Conservation (phyloP, 345 rosid species). For the Theobroma cacao region DNA sequence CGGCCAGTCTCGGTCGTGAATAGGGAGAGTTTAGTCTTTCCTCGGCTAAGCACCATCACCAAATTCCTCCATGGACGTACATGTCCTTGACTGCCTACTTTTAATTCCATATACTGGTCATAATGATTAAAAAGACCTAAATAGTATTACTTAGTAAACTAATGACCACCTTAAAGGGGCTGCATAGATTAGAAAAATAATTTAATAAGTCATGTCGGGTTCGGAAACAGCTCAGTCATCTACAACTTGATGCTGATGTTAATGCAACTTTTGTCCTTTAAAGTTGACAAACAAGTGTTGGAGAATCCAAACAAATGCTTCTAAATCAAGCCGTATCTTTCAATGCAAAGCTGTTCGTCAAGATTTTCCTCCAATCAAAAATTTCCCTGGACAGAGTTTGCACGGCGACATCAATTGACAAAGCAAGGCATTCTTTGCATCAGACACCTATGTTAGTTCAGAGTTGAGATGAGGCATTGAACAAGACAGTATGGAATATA, state of each 20-base stretch:
- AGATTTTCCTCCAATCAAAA: neutral
- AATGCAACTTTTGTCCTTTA: neutral
- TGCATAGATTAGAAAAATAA: neutral
- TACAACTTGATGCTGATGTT: neutral
- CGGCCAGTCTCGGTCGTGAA: neutral
- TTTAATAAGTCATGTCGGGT: neutral
- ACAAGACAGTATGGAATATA: neutral
- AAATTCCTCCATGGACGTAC: too few relatives aligned
- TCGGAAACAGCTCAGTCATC: neutral
- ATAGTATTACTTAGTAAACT: neutral
- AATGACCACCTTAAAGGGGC: neutral
- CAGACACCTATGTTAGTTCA: neutral
- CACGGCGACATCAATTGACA: neutral
- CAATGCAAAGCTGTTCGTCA: neutral
- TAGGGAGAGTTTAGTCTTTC: neutral
- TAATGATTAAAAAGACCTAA: too few relatives aligned
- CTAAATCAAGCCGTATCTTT: neutral
- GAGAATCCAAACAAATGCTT: neutral
- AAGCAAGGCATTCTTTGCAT: neutral
- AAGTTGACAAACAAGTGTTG: neutral
- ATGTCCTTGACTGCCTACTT: too few relatives aligned
- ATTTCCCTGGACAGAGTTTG: neutral
- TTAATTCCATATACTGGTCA: too few relatives aligned
- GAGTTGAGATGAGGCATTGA: neutral
- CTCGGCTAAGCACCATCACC: neutral